Base-by-base conservation (phyloP, 2,329 filamentous ascomycete species). In the Fusarium praegraminearum region DNA sequence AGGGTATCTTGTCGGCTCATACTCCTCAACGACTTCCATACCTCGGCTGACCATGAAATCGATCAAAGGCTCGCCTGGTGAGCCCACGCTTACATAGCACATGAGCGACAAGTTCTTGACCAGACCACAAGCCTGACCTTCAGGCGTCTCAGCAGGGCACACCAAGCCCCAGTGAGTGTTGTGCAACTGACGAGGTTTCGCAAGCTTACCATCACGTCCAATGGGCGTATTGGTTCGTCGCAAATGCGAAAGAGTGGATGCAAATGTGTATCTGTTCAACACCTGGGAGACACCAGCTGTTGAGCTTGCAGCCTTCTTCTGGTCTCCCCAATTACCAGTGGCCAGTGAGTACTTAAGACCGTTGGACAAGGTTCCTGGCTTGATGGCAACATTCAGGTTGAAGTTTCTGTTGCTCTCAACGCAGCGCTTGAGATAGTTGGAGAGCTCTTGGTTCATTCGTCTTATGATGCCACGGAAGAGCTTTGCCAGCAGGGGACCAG, bases 161-260 rank as follows among this genome's bases (percentile, higher is more conserved):
- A 99, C 85, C 94, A 99, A 97, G 72, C 96, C 96, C 83, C 97
- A 99, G 73, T 99, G 96, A 2, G 96, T 99, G 94, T 54, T 99
- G 85, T 33, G 97, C 94, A 87, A 87, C 82, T 99, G 97, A 64
- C 96, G 92, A 40, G 96, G 96, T 81, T 99, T 99, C 41, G 97
- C 97, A 72, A 99, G 92, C 81, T 99, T 99, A 73, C 96, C 97
- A 81, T 99, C 97, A 83, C 97, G 90, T 66, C 97, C 96, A 90
- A 75, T 97, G 94, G 72, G 96, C 0, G 97, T 99, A 80, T 99
- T 99, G 55, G 97, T 99, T 76, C 96, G 91, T 75, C 97, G 91
- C 81, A 99, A 87, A 90, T 99, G 97, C 20, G 96, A 99, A 44
- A 99, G 83, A 0, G 95, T 98, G 41, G 97, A 99, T 18, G 96